These are phyloP conservation scores for Boletus eberwhitei DNA, from an alignment of 768 basidiomycete species.

Conservation along the genomic window DNA sequence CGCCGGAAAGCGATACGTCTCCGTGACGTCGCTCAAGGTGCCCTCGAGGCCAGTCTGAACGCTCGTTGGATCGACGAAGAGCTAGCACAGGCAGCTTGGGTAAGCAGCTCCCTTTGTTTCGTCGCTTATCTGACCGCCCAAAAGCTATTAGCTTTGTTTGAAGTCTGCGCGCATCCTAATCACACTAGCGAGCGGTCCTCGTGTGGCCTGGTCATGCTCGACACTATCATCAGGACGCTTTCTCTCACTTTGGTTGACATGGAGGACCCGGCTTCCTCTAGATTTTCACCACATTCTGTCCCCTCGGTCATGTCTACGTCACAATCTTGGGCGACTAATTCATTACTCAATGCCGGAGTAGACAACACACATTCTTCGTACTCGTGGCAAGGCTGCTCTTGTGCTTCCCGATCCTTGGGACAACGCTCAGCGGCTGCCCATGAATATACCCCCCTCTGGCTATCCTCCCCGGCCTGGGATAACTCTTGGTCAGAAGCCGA, in stretches of 20 bases:
- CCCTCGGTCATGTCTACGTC: constrained; percentile 37
- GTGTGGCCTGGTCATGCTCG: constrained; percentile 60
- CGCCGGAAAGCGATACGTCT: constrained; percentile 57
- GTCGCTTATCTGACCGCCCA: constrained; percentile 5
- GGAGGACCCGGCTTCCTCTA: constrained; percentile 48
- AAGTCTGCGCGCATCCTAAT: constrained; percentile 64
- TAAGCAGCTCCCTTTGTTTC: constrained; percentile 30
- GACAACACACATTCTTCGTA: constrained; percentile 6
- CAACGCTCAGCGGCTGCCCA: constrained; percentile 46
- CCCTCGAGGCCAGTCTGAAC: constrained; percentile 68
- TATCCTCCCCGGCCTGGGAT: constrained; percentile 62
- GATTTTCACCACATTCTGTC: constrained; percentile 49
- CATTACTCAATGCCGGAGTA: neutral
- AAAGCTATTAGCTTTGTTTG: constrained; percentile 69
- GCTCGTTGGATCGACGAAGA: constrained; percentile 72
- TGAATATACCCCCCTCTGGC: constrained; percentile 62
- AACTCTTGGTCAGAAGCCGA: constrained; percentile 56
- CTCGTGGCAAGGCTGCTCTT: constrained; percentile 40
- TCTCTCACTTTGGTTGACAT: constrained; percentile 58
- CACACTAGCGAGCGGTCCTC: constrained; percentile 52
- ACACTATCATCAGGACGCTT: constrained; percentile 62
- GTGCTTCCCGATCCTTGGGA: constrained; percentile 48
- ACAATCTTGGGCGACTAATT: constrained; percentile 8
- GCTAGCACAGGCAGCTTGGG: constrained; percentile 75
- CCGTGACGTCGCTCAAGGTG: constrained; percentile 64